phyloP scores from a whole-genome alignment of 2,329 filamentous ascomycete species.

The Emmonsiellopsis sp. region DNA sequence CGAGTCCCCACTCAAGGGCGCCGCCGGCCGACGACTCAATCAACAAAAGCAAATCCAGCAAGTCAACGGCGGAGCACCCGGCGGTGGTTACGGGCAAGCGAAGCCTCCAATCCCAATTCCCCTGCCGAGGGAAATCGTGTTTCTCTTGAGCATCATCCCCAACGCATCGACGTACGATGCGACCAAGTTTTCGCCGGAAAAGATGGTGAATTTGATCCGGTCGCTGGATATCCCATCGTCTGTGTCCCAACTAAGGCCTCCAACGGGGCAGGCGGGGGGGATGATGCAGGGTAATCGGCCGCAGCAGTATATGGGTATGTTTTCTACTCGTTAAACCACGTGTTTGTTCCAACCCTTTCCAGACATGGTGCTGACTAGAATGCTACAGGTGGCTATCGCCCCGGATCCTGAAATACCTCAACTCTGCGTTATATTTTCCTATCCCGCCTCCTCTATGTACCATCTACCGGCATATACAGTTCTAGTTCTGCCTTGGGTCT shows the following conservation, averaged over 20 bases:
- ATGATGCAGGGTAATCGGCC: slow-evolving; percentile 20
- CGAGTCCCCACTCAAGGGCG: slow-evolving; percentile 88
- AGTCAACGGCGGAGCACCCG: slow-evolving; percentile 18
- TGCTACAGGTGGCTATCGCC: slow-evolving; percentile 6
- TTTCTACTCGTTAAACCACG: background rate
- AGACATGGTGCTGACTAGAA: background rate
- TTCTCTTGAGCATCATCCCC: slow-evolving; percentile 64
- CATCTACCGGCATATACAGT: no score
- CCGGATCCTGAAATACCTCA: slow-evolving; percentile 1
- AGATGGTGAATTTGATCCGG: slow-evolving; percentile 64
- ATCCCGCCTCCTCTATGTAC: background rate
- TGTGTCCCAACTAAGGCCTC: slow-evolving; percentile 28
- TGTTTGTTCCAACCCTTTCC: background rate
- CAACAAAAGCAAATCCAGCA: slow-evolving; percentile 51
- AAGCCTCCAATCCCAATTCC: slow-evolving; percentile 52
- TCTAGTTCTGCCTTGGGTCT: background rate
- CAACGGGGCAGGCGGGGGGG: slow-evolving; percentile 24
- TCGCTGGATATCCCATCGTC: slow-evolving; percentile 56
- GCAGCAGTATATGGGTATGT: slow-evolving; percentile 26
- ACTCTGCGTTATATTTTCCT: background rate
- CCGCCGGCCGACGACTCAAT: slow-evolving; percentile 74
- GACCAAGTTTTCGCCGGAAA: slow-evolving; percentile 59
- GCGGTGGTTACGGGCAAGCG: slow-evolving; percentile 18
- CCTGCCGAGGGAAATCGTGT: slow-evolving; percentile 59
- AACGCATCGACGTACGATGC: slow-evolving; percentile 62